Base-by-base conservation (phyloP, 1,284 basidiomycete genomes). In the Rhodotorula sp. region DNA sequence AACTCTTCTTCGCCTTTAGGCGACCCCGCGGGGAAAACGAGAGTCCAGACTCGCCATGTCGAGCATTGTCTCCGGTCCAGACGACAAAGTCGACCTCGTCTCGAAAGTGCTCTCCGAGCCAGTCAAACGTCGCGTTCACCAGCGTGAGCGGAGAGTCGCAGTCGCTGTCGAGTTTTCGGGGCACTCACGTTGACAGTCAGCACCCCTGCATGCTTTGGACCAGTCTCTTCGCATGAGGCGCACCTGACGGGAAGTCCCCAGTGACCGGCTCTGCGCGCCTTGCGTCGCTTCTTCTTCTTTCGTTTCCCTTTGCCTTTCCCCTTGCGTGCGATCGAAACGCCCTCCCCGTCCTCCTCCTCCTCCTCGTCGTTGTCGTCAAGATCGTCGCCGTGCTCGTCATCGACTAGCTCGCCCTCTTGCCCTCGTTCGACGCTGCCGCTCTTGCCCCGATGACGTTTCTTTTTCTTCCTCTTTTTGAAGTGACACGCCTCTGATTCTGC, bases 51-150 rank as follows among this genome's bases (percentile, higher is more conserved):
- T 75, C 77, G 91, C 91, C 91, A 87, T 73, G 72, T 17, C 72
- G 66, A 48, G 91, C 93, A 81, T 88, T 93, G 81, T 96, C 93
- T 53, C 93, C 93, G 10, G 93, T 95, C 91, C 91, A 93, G 56
- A 95, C 84, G 33, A 95, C 90, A 80, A 96, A 97, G 80, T 97
- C 94, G 58, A 97, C 86, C 77, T 91, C 88, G 71, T 86, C 83
- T 60, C 87, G 85, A 91, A 91, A 93, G 76, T 92, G 86, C 77
- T 88, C 84, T 67, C 88, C 87, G 68, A 95, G 80, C 84, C 86
- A 93, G 71, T 91, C 87, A 62, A 97, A 84, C 5, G 92, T 92
- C 57, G 87, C 84, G 79, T 94, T 90, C 59, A 91, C 87, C 14
- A 96, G 85, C 7, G 83, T 82, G 57, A 90, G 82, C 0, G 93